These are phyloP conservation scores for Pyrenochaeta sp. DNA, from an alignment of 2,329 filamentous ascomycete genomes.

Conservation along the genomic window DNA sequence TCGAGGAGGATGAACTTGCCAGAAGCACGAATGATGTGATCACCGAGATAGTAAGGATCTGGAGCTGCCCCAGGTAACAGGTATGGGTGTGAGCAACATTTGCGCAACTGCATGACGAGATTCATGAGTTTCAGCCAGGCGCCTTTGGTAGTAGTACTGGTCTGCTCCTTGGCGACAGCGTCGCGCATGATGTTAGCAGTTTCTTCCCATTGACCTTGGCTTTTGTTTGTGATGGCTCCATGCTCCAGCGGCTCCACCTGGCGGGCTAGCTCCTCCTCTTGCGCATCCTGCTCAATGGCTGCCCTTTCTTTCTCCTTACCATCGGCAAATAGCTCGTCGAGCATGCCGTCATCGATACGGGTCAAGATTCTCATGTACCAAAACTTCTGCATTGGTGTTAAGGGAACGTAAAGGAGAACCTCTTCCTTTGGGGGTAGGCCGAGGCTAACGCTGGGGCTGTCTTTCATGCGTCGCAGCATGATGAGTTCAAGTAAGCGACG, in stretches of 20 bases:
- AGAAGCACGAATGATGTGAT: conserved; percentile 60
- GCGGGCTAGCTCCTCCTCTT: conserved; percentile 46
- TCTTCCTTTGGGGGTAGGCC: conserved; percentile 66
- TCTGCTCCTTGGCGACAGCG: conserved; percentile 66
- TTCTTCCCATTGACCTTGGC: conserved; percentile 63
- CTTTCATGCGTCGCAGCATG: conserved; percentile 68
- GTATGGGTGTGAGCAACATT: conserved; percentile 65
- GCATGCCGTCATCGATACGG: conserved; percentile 59
- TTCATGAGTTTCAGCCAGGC: conserved; percentile 63
- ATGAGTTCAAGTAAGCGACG: conserved; percentile 63
- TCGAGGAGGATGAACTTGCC: conserved; percentile 66
- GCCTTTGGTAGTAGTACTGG: conserved; percentile 42
- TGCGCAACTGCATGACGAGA: conserved; percentile 64
- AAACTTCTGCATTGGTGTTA: conserved; percentile 66
- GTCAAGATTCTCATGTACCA: conserved; percentile 68
- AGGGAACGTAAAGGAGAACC: conserved; percentile 64
- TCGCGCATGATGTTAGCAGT: conserved; percentile 95
- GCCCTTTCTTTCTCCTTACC: conserved; percentile 56
- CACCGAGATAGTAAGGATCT: conserved; percentile 55
- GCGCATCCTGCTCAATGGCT: conserved; percentile 47
- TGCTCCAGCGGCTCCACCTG: conserved; percentile 40
- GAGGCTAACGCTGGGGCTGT: conserved; percentile 62
- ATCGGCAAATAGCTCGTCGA: conserved; percentile 62
- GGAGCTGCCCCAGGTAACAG: conserved; percentile 58
- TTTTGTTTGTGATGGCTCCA: conserved; percentile 10